Evolutionary conservation across 495 filamentous ascomycete species (phyloP).

Genomic region (Elasticomyces elasticus): DNA sequence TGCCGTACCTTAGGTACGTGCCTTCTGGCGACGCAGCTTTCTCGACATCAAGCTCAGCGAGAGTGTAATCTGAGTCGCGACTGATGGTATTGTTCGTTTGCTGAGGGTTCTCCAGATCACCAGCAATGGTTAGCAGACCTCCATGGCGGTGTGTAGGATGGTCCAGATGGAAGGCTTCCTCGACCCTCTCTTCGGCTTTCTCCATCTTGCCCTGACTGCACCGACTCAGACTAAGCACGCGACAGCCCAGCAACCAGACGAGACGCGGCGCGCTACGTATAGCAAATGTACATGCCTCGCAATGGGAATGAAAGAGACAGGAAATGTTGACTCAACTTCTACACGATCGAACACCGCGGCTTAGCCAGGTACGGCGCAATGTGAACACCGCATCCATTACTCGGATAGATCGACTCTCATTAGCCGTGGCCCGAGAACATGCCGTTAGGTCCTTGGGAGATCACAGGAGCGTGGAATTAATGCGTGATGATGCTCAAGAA

Average conservation of each 20-base stretch:
- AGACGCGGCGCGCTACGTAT: too few relatives aligned
- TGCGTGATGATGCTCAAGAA: too few relatives aligned
- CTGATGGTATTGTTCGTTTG: background rate
- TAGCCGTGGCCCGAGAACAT: too few relatives aligned
- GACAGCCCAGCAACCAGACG: background rate
- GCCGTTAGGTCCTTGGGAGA: too few relatives aligned
- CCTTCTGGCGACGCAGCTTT: constrained; percentile 1
- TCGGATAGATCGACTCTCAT: background rate
- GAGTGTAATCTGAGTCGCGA: constrained; percentile 7
- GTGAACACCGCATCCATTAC: background rate
- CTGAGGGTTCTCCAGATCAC: background rate
- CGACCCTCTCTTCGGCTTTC: constrained; percentile 8
- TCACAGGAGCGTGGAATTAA: too few relatives aligned
- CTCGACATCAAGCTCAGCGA: constrained; percentile 2
- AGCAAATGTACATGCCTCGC: too few relatives aligned
- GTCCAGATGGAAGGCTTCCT: constrained; percentile 14
- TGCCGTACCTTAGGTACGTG: background rate
- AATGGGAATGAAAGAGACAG: too few relatives aligned
- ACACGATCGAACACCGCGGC: too few relatives aligned
- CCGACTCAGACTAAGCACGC: background rate
- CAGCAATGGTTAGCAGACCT: background rate
- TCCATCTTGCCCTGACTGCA: constrained; percentile 6
- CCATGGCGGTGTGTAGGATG: constrained; percentile 16
- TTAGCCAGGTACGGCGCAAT: too few relatives aligned
- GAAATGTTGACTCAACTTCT: too few relatives aligned